Percentiles rank a stretch among this genome's conserved stretches.
phyloP scores from a whole-genome alignment of 306 rosid species.

The Medicago truncatula region MtrunA17r5.0-ANR NC_053042.1:6665501-6666000 shows the following conservation, averaged over 20 bases:
- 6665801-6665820: constrained; percentile 41
- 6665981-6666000: constrained; percentile 63
- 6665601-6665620: not conserved
- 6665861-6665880: not conserved
- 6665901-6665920: constrained; percentile 37
- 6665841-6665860: not conserved
- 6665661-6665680: constrained; percentile 10
- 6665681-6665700: not conserved
- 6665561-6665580: constrained; percentile 47
- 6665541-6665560: constrained; percentile 54
- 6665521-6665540: constrained; percentile 44
- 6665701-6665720: constrained; percentile 17
- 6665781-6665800: constrained; percentile 42
- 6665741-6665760: not conserved
- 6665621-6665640: constrained; percentile 21
- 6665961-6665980: constrained; percentile 48
- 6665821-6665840: not conserved
- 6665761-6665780: constrained; percentile 42
- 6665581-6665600: constrained; percentile 58
- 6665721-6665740: constrained; percentile 19
- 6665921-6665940: constrained; percentile 39
- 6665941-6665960: constrained; percentile 46
- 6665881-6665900: not conserved
- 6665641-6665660: constrained; percentile 38
- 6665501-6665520: constrained; percentile 6